Base-by-base conservation (phyloP, 1,139 yeast species). In the Saccharomyces hybrid region DNA sequence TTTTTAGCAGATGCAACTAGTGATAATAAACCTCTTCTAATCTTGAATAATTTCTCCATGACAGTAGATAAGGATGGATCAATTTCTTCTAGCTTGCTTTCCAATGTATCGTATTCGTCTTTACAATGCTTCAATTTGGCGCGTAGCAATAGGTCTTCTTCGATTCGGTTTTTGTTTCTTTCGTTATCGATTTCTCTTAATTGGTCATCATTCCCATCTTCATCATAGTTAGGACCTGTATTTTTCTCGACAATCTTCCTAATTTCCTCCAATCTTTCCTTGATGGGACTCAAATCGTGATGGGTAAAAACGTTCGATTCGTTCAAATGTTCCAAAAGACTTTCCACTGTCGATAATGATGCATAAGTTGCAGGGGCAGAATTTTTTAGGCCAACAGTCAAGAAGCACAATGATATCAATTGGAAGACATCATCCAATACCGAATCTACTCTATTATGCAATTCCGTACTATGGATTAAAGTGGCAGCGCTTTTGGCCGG, bases 361-460 rank as follows among this genome's bases (percentile, higher is more conserved):
- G 96, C 90, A 71, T 87, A 93, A 1, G 96, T 88, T 2, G 97
- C 96, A 1, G 97, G 96, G 0, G 96, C 96, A 48, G 88, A 81
- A 62, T 89, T 85, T 54, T 86, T 86, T 62, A 89, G 77, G 2
- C 99, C 99, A 58, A 95, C 95, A 1, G 98, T 88, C 61, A 91
- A 80, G 69, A 90, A 88, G 60, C 95, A 87, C 54, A 93, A 75
- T 12, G 96, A 86, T 52, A 91, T 74, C 53, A 93, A 75, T 69
- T 91, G 96, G 77, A 93, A 88, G 27, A 86, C 86, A 64, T 93
- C 98, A 68, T 89, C 96, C 46, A 88, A 77, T n/a, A 87, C 76
- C 19, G 81, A 75, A 67, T 89, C 96, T 21, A 86, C 86, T 58
- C 75, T 66, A 56, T 74, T 75, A 57, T 64, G 62, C 55, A 66